Evolutionary conservation across 371 early-diverging fungal genomes (phyloP), one percentile per base, ranked within the genome.

Genomic region (Thermomucor indicae-seudaticae): DNA sequence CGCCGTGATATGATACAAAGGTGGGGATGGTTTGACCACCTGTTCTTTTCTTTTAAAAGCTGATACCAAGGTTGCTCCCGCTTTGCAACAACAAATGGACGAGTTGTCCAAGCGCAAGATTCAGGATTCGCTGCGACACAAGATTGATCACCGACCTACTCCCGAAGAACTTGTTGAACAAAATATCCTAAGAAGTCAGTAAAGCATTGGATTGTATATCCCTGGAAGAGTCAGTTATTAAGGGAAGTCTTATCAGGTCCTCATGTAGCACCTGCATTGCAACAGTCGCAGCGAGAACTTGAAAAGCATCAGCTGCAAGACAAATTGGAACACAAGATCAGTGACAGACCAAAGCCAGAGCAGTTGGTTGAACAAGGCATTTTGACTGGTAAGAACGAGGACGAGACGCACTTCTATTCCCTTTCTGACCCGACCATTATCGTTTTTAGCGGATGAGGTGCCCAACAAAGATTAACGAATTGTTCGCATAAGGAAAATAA

Each of bases 91-190:
- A 25, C 60, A 60, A 17, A 32, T 14, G 11, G 52, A 52, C 12
- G 85, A 82, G 35, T 65, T 90, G 25, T 64, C 75, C 49, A 78
- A 86, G 48, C 75, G 75, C 24, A 75, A 77, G 41, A 68, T 89
- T 17, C 83, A 85, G 54, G 83, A 90, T 42, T 53, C 69, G 1
- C 75, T 93, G 31, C 85, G 80, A 17, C 67, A 73, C 61, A 89
- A 88, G 56, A 74, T 93, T 35, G 80, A 85, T 45, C 69, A 78
- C 45, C 83, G 93, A 17, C 92, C 93, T 7, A 58, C 81, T 8
- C 69, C 73, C 10, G 78, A 79, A 2, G 78, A 89, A 49, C 76
- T 94, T 31, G 73, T 75, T 31, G 84, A 90, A 45, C 78, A 79
- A 49, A 80, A 86, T 16, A 90, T 92, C 31, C 57, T 91, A 22